Percentiles rank a stretch among this genome's conserved stretches.
Evolutionary conservation across 2,329 filamentous ascomycete species (phyloP).

Genomic region (Aspergillus pseudoterreus): DNA sequence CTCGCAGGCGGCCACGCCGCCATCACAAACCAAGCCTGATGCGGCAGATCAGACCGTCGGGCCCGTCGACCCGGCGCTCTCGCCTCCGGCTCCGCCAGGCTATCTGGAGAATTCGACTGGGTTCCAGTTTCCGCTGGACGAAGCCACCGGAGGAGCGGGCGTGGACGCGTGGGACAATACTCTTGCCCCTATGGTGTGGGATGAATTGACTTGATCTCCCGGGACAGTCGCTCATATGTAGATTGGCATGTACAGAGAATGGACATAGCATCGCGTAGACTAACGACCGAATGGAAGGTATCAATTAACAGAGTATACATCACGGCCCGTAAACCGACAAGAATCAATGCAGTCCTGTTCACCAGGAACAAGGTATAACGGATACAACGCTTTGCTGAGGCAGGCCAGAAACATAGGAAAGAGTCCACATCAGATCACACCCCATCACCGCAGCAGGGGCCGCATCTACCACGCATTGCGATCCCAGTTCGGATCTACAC

Average conservation of each 20-base stretch:
- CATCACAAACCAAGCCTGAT: slow-evolving; percentile 15
- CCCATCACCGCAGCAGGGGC: neutral
- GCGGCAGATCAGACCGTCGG: slow-evolving; percentile 11
- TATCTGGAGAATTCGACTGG: slow-evolving; percentile 20
- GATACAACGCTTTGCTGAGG: neutral
- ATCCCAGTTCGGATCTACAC: slow-evolving; percentile 66
- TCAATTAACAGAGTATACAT: neutral
- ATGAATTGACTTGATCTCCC: slow-evolving; percentile 28
- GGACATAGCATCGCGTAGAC: neutral
- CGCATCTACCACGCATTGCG: slow-evolving; percentile 70
- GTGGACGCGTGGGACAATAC: slow-evolving; percentile 36
- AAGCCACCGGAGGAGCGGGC: slow-evolving; percentile 18
- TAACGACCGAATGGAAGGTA: neutral
- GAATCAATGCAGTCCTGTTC: neutral
- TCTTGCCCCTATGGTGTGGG: slow-evolving; percentile 39
- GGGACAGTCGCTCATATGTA: neutral
- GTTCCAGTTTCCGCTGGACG: slow-evolving; percentile 33
- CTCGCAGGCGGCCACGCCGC: slow-evolving; percentile 7
- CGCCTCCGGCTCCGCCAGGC: slow-evolving; percentile 29
- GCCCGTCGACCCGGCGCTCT: slow-evolving; percentile 28
- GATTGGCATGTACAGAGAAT: neutral
- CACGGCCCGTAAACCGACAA: neutral
- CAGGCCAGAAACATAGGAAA: neutral
- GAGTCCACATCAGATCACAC: neutral
- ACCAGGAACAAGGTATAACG: neutral